Conservation (phyloP, 129 eudicot species). For the Centella asiatica region DNA sequence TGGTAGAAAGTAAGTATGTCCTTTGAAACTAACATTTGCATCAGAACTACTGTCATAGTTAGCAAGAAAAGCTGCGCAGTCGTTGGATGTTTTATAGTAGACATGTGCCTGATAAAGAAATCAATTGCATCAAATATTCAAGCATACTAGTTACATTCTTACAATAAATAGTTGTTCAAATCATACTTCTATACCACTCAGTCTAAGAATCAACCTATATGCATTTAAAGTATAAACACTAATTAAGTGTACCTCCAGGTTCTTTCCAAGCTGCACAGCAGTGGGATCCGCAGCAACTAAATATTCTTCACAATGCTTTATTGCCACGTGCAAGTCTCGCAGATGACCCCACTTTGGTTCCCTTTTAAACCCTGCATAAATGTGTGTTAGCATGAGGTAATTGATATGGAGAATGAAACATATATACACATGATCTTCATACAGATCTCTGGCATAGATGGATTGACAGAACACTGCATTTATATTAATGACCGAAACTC, state of each 20-base stretch:
- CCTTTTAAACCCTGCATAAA: conserved; percentile 48
- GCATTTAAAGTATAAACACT: background rate
- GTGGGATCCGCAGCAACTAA: conserved; percentile 45
- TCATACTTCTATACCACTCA: no score
- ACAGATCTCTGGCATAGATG: background rate
- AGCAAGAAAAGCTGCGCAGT: conserved; percentile 81
- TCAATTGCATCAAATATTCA: conserved; percentile 14
- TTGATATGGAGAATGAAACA: background rate
- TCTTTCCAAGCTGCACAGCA: conserved; percentile 50
- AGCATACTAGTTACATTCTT: no score
- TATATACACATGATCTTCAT: no score
- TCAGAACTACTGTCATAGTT: conserved; percentile 46
- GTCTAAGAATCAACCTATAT: no score
- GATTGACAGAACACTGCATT: background rate
- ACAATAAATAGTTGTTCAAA: no score
- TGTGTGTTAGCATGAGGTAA: background rate
- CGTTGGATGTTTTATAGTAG: conserved; percentile 43
- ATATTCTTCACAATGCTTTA: conserved; percentile 68
- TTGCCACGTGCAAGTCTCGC: conserved; percentile 61
- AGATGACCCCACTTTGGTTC: conserved; percentile 87
- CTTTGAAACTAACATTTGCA: conserved; percentile 65
- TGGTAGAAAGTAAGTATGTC: conserved; percentile 59
- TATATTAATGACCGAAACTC: background rate
- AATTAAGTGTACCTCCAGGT: conserved; percentile 47
- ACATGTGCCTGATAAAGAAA: conserved; percentile 55